Evolutionary conservation across 371 early-diverging fungal species (phyloP).

Genomic region (Mucor circinelloides): DNA sequence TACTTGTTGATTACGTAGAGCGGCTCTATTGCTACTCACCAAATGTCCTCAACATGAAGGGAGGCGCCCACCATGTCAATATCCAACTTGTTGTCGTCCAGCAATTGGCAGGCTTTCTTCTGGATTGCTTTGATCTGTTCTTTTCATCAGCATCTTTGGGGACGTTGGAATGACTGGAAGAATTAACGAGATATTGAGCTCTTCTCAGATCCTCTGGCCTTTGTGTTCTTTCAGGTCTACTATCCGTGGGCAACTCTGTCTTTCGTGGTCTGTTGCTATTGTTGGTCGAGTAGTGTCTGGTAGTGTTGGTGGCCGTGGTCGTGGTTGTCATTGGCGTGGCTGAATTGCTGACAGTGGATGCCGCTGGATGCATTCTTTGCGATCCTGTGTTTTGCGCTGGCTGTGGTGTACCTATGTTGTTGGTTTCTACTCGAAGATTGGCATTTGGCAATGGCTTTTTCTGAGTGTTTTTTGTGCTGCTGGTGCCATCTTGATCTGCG

Average conservation of each 20-base stretch:
- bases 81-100: conserved; percentile 45
- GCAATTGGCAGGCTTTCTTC: conserved; percentile 19
- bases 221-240: conserved; percentile 9
- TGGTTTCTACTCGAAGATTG: conserved; percentile 6
- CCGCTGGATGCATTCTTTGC: not conserved
- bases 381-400: not conserved
- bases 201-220: conserved; percentile 20
- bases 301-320: not conserved
- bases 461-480: not conserved
- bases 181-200: conserved; percentile 14
- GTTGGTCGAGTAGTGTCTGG: not conserved
- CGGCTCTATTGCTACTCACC: conserved; percentile 16
- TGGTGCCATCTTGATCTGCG: not conserved
- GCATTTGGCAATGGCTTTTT: not conserved
- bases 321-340: not conserved
- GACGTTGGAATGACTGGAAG: not conserved
- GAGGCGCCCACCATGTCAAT: conserved; percentile 49
- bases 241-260: conserved; percentile 10
- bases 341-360: not conserved
- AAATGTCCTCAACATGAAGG: conserved; percentile 33
- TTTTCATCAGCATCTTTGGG: not conserved
- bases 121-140: not conserved
- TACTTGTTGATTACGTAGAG: too few species aligned
- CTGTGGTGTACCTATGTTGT: not conserved
- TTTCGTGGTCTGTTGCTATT: not conserved